Evolutionary conservation across 164 flowering plant genomes (phyloP), one percentile per base, ranked within the genome.

Genomic region (Aristolochia californica): DNA sequence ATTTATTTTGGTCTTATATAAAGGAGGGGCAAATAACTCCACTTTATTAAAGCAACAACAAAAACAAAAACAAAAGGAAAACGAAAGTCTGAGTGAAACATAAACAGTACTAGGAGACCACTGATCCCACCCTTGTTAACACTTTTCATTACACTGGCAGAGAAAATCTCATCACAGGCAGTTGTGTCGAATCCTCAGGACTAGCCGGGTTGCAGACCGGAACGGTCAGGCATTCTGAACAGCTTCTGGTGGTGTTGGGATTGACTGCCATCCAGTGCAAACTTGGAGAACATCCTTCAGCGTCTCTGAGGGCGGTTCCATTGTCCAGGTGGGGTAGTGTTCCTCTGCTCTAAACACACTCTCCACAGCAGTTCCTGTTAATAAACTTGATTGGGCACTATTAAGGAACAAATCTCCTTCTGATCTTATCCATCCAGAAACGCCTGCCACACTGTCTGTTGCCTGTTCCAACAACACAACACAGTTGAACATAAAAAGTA

Each of bases 401-500:
- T 56, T 61, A 16, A 73, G 62, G 56, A 76, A 68, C 26, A 69
- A 9, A 66, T 76, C 80, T 15, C 75, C 80, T 62, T 73, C 77
- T 25, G 77, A 76, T 55, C 63, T 68, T 58, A 76, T 62, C 38
- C 58, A 56, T 13, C 80, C 80, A 53, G 75, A 62, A 17, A 2
- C 22, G 13, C 63, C 64, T 48, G 64, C 57, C 30, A 60, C 73
- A 23, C 38, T 68, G 60, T 76, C 80, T 40, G 75, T 58, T 53
- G 80, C 80, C 80, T 76, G 54, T 21, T 53, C 21, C 49, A 50
- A 43, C 61, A 63, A n/a, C 26, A 40, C 9, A 25, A 38, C 0
- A n/a, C 43, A 53, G 50, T 17, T 5, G 16, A 43, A 43, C 16
- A 13, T 11, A 43, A 16, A 43, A 43, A 43, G 16, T 43, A 16